Evolutionary conservation across 176 grass and related monocot genomes (phyloP), one percentile per base, ranked within the genome.

Genomic region (Phoenix roebelenii): DNA sequence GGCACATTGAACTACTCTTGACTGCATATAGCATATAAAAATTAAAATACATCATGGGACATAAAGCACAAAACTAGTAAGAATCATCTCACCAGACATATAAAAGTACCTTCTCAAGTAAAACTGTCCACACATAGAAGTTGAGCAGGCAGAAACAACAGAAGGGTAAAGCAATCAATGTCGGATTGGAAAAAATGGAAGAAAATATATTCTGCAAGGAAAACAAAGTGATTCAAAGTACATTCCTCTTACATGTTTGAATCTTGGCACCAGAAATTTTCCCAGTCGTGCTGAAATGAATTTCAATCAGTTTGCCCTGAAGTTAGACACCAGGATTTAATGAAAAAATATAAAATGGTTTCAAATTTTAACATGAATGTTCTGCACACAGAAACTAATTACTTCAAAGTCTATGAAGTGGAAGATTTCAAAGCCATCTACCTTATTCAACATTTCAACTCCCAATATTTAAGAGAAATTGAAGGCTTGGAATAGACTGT

Each of bases 251-350:
- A 98, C 93, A 98, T 76, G 93, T 98, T 83, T 98, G 93, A 78
- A 98, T 89, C 77, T 84, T 71, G 54, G 84, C 88, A 73, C 93
- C 93, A 72, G 77, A 92, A 67, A 98, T 98, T 79, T 86, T 84
- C 64, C 93, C 88, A 79, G 82, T 89, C 16, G 56, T 67, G 79
- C 93, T 90, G 63, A 98, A 98, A 89, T 98, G 93, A 66, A 98
- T 98, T 68, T 92, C 88, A 52, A 92, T 92, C 51, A 98, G 84
- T 70, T 98, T 98, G 52, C 93, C 93, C 93, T 98, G 79, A 54
- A 82, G 61, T 64, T 22, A 23, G 15, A 60, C 67, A 57, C 18
- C 29, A 77, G 7, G 25, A 65, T 30, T 67, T 71, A 15, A 58
- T 22, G 54, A 22, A 53, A 71, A 20, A 26, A 60, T 53, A 58